These are phyloP conservation scores for Agaricales sp. DNA, from an alignment of 1,284 basidiomycete genomes.

Conservation along the genomic window DNA sequence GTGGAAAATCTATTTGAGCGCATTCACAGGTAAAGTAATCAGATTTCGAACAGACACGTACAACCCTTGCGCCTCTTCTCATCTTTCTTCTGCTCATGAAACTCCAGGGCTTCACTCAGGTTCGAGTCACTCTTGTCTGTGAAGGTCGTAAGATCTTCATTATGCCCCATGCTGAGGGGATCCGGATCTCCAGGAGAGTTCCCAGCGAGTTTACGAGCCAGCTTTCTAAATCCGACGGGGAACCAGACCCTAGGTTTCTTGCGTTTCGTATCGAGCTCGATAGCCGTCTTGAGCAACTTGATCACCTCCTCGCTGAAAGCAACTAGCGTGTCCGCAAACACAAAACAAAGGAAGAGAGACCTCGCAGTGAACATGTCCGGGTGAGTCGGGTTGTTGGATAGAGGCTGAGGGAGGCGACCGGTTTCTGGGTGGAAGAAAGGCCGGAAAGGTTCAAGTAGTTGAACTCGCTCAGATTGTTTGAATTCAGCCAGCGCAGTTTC, in stretches of 20 bases:
- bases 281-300: conserved; percentile 19
- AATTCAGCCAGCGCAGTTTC: conserved; percentile 20
- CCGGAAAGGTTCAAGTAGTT: conserved; percentile 27
- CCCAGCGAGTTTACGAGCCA: conserved; percentile 21
- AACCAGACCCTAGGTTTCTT: conserved; percentile 25
- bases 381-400: conserved; percentile 1
- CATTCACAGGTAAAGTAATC: background rate
- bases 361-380: conserved; percentile 23
- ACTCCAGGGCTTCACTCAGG: background rate
- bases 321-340: conserved; percentile 28
- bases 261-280: conserved; percentile 23
- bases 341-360: conserved; percentile 30
- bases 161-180: background rate
- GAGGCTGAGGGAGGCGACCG: conserved; percentile 15
- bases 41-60: conserved; percentile 1
- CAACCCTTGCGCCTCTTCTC: background rate
- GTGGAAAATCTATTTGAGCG: background rate
- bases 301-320: conserved; percentile 25
- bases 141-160: background rate
- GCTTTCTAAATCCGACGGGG: conserved; percentile 26
- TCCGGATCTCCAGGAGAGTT: conserved; percentile 11
- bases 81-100: background rate
- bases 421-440: conserved; percentile 27
- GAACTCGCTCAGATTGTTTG: conserved; percentile 19
- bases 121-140: background rate